phyloP scores from a whole-genome alignment of 345 rosid species.

The Eucalyptus cladocalyx region DNA sequence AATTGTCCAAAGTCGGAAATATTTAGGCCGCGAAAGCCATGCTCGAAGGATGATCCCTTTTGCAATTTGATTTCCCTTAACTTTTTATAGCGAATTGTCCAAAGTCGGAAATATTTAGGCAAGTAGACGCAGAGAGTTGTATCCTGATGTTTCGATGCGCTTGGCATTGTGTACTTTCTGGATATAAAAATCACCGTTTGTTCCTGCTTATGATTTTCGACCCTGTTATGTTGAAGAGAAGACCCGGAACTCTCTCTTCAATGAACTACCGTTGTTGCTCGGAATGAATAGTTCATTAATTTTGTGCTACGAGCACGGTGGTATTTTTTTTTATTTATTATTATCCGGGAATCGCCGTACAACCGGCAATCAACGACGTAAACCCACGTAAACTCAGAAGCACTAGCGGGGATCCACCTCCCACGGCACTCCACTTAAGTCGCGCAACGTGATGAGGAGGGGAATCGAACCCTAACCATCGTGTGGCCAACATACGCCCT shows the following conservation, averaged over 20 bases:
- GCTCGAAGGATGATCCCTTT: constrained; percentile 48
- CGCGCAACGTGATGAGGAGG: rapidly evolving
- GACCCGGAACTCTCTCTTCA: not conserved
- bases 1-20: not conserved
- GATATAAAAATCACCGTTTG: not conserved
- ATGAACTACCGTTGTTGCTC: not conserved
- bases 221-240: not conserved
- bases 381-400: too few relatives aligned
- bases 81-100: not conserved
- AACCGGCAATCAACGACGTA: too few relatives aligned
- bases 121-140: not conserved
- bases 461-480: rapidly evolving
- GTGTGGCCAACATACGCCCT: too few relatives aligned
- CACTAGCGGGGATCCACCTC: rapidly evolving
- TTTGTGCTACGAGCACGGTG: not conserved
- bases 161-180: not conserved
- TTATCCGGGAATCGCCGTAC: too few relatives aligned
- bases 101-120: not conserved
- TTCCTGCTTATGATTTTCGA: not conserved
- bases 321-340: too few relatives aligned
- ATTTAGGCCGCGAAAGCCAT: constrained; percentile 41
- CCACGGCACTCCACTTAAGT: too few relatives aligned
- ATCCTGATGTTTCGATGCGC: not conserved
- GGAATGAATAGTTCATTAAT: not conserved
- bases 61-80: not conserved